phyloP scores from a whole-genome alignment of 331 rosid genomes.

The Acacia concinna region DNA sequence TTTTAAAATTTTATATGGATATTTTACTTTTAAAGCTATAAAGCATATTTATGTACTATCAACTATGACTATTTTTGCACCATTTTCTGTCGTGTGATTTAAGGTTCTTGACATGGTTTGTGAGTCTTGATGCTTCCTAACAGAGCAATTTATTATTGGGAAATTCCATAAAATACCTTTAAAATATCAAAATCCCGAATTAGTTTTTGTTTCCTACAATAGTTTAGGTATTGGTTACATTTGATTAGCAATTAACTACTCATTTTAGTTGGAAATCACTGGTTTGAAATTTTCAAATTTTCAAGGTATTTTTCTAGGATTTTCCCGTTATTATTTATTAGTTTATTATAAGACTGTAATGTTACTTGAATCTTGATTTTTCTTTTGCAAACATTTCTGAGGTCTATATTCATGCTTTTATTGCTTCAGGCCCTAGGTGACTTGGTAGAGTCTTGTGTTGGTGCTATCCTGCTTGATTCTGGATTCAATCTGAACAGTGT shows the following conservation, averaged over 20 bases:
- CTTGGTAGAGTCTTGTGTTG: slow-evolving; percentile 84
- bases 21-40: neutral
- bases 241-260: too few relatives aligned
- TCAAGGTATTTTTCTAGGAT: too few relatives aligned
- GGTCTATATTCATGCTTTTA: slow-evolving; percentile 22
- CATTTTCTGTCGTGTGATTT: slow-evolving; percentile 13
- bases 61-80: slow-evolving; percentile 15
- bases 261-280: too few relatives aligned
- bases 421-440: slow-evolving; percentile 85
- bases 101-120: slow-evolving; percentile 5
- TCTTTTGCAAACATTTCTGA: neutral
- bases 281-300: too few relatives aligned
- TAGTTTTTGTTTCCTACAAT: too few relatives aligned
- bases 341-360: slow-evolving; percentile 11
- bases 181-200: too few relatives aligned
- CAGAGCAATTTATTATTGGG: neutral
- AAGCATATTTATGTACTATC: neutral
- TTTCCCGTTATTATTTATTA: neutral
- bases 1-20: slow-evolving; percentile 2
- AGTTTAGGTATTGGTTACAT: too few relatives aligned
- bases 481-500: slow-evolving; percentile 70
- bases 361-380: slow-evolving; percentile 30
- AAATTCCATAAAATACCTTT: too few relatives aligned
- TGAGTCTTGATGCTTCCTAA: slow-evolving; percentile 2
- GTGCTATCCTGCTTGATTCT: slow-evolving; percentile 90